Conservation (phyloP, 2,329 filamentous ascomycete genomes). For the Tolypocladium sp. region DNA sequence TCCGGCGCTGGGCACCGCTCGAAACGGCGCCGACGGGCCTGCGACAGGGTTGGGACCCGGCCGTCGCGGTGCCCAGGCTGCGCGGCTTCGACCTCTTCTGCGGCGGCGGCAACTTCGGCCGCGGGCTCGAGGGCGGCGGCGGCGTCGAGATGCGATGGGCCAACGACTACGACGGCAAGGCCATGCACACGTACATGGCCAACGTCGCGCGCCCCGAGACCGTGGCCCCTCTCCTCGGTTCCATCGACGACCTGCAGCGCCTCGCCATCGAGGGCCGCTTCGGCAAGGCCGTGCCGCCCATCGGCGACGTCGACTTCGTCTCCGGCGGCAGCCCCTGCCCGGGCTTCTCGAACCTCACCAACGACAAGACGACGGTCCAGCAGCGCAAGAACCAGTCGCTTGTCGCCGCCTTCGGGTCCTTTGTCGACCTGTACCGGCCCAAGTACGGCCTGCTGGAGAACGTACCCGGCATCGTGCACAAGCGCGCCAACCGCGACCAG, state of each 20-base stretch:
- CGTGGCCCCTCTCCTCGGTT: conserved; percentile 55
- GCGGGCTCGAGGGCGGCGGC: conserved; percentile 65
- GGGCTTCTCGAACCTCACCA: conserved; percentile 61
- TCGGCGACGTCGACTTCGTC: conserved; percentile 60
- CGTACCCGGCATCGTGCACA: conserved; percentile 55
- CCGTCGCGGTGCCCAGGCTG: conserved; percentile 27
- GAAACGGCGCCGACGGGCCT: conserved; percentile 24
- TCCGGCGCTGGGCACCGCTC: conserved; percentile 24
- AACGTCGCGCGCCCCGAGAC: conserved; percentile 38
- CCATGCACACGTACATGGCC: conserved; percentile 66
- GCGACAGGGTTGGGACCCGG: conserved; percentile 47
- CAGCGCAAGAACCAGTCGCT: conserved; percentile 67
- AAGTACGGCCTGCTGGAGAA: conserved; percentile 73
- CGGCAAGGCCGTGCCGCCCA: conserved; percentile 37
- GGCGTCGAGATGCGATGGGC: conserved; percentile 56
- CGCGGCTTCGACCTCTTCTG: conserved; percentile 65
- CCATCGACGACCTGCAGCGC: conserved; percentile 58
- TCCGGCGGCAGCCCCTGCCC: conserved; percentile 70
- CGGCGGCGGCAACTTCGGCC: conserved; percentile 68
- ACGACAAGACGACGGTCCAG: conserved; percentile 38
- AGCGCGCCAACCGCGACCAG: conserved; percentile 33
- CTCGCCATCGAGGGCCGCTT: conserved; percentile 43
- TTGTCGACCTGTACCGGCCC: conserved; percentile 65
- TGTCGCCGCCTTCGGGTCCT: conserved; percentile 66
- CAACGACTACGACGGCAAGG: conserved; percentile 55